Evolutionary conservation across 345 rosid species (phyloP), one percentile per base, ranked within the genome.

Genomic region (Physaria fendleri): DNA sequence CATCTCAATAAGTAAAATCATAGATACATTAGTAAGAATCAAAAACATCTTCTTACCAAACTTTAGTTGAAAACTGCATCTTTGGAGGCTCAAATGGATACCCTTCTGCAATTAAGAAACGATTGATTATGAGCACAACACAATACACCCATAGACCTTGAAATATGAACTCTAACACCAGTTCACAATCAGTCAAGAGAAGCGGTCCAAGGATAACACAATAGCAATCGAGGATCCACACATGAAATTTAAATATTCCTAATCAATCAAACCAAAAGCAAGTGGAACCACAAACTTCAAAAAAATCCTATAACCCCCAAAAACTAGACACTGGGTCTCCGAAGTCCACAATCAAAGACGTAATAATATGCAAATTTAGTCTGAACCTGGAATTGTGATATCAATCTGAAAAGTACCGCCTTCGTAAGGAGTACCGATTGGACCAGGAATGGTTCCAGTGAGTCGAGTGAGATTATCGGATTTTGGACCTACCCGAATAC

Each of bases 41-140:
- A 20, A 41, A 47, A 53, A 21, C 15, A 52, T 33, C 42, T 39
- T 30, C 34, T 47, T 90, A 94, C 99, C 99, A 94, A 65, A 94
- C 97, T 87, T 85, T 90, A 34, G 97, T 94, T 22, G 82, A 74
- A 56, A 94, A 94, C 69, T 90, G 88, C 99, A 94, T 90, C 80
- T 85, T 94, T 24, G 99, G 99, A 61, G 99, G 99, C 88, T 90
- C 96, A 69, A 94, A 94, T 3, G 99, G 99, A 71, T 94, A 94
- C 35, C 92, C 96, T 79, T 94, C 99, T 94, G 90, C 78, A 81
- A 66, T 54, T 59, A 60, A 18, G 4, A 29, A 25, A 17, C 44
- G 11, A 42, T 35, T 33, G 14, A 18, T 48, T 10, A 46, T 12
- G 1, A 16, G 3, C 22, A 14, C 0, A 22, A 18, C 45, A 32